Evolutionary conservation across 2,329 filamentous ascomycete species (phyloP).

Genomic region (Ceratocystis harringtonii): DNA sequence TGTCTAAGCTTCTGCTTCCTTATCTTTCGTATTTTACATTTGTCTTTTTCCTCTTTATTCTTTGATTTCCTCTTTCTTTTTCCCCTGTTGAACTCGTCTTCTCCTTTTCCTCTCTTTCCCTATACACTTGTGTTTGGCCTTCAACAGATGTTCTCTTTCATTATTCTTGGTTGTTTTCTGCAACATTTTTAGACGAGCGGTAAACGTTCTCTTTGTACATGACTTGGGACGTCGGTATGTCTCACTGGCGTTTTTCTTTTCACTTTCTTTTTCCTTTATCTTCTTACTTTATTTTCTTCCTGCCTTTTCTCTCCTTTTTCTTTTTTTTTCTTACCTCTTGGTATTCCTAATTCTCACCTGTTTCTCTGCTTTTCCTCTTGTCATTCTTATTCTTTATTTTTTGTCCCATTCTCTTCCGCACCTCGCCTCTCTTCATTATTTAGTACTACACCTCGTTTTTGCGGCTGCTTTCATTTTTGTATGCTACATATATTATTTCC

Average conservation of each 20-base stretch:
- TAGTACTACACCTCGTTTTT: too few relatives aligned
- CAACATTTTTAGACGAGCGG: slow-evolving; percentile 11
- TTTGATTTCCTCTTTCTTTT: slow-evolving; percentile 7
- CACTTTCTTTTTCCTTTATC: slow-evolving; percentile 9
- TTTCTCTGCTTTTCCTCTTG: slow-evolving; percentile 11
- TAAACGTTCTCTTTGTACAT: slow-evolving; percentile 4
- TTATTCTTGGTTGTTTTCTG: slow-evolving; percentile 7
- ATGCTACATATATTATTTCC: neutral
- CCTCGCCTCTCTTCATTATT: neutral
- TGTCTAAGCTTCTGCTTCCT: neutral
- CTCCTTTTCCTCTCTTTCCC: neutral
- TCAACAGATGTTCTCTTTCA: slow-evolving; percentile 2
- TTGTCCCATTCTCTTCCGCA: neutral
- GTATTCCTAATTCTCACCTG: neutral
- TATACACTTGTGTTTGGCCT: neutral
- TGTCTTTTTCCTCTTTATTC: slow-evolving; percentile 13
- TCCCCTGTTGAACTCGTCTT: neutral
- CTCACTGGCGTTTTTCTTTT: slow-evolving; percentile 7
- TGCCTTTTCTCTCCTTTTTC: neutral
- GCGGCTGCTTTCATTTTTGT: neutral
- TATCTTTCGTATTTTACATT: slow-evolving; percentile 2
- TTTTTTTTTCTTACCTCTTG: slow-evolving; percentile 3
- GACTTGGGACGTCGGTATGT: slow-evolving; percentile 6
- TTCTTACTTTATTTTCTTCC: neutral
- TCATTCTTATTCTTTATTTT: neutral